Percentiles rank a stretch among this genome's conserved stretches.
phyloP scores from a whole-genome alignment of 352 stramenopile species.

The Thalassiosira mediterranea region DNA sequence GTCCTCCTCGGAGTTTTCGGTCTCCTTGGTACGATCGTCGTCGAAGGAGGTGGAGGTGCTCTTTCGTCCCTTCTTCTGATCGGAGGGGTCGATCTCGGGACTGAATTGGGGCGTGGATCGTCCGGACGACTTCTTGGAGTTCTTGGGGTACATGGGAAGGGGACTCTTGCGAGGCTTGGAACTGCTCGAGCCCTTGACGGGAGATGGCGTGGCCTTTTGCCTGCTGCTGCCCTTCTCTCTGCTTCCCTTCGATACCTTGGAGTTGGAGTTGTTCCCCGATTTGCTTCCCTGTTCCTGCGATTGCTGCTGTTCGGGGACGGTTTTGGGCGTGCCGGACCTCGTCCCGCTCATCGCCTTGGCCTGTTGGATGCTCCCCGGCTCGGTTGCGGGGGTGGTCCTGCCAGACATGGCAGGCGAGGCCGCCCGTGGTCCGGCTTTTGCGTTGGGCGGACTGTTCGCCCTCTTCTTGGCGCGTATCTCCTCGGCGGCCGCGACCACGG shows the following conservation, averaged over 20 bases:
- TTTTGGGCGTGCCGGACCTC: not conserved
- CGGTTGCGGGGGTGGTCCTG: not conserved
- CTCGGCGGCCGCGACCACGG: conserved; percentile 24
- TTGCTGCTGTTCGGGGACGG: too few species aligned
- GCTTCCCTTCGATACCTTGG: not conserved
- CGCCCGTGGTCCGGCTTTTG: not conserved
- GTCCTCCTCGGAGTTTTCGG: not conserved
- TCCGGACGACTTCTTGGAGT: not conserved
- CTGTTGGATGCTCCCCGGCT: not conserved
- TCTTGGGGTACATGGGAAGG: too few species aligned
- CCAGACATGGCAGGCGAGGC: not conserved
- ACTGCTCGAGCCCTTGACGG: not conserved
- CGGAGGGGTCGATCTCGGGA: not conserved
- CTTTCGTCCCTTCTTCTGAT: not conserved
- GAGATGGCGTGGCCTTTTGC: not conserved
- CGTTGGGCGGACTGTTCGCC: not conserved
- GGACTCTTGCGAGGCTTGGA: too few species aligned
- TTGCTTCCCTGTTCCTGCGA: too few species aligned
- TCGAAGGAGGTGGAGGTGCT: not conserved
- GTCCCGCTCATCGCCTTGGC: not conserved
- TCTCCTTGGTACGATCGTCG: not conserved
- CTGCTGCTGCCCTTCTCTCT: not conserved
- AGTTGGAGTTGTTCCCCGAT: not conserved
- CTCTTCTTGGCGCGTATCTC: conserved; percentile 33
- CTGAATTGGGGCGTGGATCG: conserved; percentile 5